phyloP scores from a whole-genome alignment of 1,139 yeast species.

The Candida sanyaensis region DNA sequence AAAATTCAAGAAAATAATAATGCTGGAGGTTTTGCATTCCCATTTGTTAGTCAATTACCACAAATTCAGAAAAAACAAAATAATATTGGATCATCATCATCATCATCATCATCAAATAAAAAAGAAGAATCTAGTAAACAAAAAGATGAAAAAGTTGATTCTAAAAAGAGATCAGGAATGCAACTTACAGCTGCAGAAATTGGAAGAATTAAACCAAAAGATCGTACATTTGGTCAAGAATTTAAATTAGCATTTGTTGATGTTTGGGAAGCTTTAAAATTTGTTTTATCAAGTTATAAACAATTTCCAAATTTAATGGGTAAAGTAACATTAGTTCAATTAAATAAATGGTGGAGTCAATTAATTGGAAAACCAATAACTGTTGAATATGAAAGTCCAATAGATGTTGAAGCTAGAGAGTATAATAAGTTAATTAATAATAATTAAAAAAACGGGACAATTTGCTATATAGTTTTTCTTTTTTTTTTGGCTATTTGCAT shows the following conservation, averaged over 20 bases:
- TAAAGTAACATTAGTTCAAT: slow-evolving; percentile 47
- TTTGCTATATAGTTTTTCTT: not conserved
- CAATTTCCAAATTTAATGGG: slow-evolving; percentile 68
- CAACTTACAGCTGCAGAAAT: slow-evolving; percentile 9
- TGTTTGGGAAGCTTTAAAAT: slow-evolving; percentile 63
- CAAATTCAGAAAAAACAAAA: slow-evolving; percentile 10
- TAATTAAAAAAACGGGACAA: not conserved
- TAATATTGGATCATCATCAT: too few species aligned
- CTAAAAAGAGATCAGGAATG: slow-evolving; percentile 4
- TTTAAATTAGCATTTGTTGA: slow-evolving; percentile 56
- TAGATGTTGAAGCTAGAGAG: slow-evolving; percentile 14
- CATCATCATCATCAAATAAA: slow-evolving; percentile 5
- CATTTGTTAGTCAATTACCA: slow-evolving; percentile 27
- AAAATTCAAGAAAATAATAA: slow-evolving; percentile 22
- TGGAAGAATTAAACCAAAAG: slow-evolving; percentile 13
- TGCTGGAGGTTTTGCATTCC: slow-evolving; percentile 40
- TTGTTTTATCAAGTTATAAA: slow-evolving; percentile 66
- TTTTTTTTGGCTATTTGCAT: too few species aligned
- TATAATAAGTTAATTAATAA: slow-evolving; percentile 11
- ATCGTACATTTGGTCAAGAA: slow-evolving; percentile 36
- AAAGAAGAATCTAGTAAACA: slow-evolving; percentile 1
- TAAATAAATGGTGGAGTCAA: slow-evolving; percentile 67
- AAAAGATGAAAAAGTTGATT: not conserved
- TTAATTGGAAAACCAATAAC: slow-evolving; percentile 56
- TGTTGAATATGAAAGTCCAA: slow-evolving; percentile 14